Base-by-base conservation (phyloP, 2,329 filamentous ascomycete species). In the Trichoderma koningii region DNA sequence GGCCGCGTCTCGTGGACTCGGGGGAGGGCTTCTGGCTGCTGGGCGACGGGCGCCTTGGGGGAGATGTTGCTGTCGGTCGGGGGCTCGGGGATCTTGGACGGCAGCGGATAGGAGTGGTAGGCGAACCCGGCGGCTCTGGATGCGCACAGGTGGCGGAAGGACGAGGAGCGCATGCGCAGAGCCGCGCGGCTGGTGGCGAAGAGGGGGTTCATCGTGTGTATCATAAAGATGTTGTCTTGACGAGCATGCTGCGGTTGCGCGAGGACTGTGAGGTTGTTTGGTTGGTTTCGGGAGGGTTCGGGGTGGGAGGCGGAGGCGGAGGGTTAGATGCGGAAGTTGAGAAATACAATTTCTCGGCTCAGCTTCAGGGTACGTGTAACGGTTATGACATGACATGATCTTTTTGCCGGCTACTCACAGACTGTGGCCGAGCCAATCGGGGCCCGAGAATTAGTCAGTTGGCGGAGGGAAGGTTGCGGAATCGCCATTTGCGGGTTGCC, bases 41-140 rank as follows among this genome's bases (percentile, higher is more conserved):
- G 74, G 15, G 80, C 74, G 68, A 83, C 81, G 15, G 83, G 80
- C 19, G 79, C 80, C 69, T 83, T 80, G 56, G 21, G 21, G 3
- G 79, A 76, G 23, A 80, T 75, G 55, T 77, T 76, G 65, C 80
- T 78, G 70, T 77, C 79, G 64, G 79, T 76, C 17, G 79, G 76
- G 19, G 76, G 73, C 50, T 78, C 72, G 17, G 81, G 71, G 17
- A 76, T 73, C 5, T 77, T 74, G 52, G 76, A 79, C 3, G 81
- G 80, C 41, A 85, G 77, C 17, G 81, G 76, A 68, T 86, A 85
- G 57, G 83, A 78, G 68, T 85, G 83, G 74, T 84, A 86, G 62
- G 80, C 75, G 42, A 72, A 64, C 53, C 72, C 71, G 59, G 70
- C 69, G 41, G 71, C 66, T 69, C 70, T 67, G n/a, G 75, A 70